Percentiles rank a stretch among this genome's conserved stretches.
Evolutionary conservation across 2,329 filamentous ascomycete species (phyloP).

Genomic region (Scedosporium minutisporum): DNA sequence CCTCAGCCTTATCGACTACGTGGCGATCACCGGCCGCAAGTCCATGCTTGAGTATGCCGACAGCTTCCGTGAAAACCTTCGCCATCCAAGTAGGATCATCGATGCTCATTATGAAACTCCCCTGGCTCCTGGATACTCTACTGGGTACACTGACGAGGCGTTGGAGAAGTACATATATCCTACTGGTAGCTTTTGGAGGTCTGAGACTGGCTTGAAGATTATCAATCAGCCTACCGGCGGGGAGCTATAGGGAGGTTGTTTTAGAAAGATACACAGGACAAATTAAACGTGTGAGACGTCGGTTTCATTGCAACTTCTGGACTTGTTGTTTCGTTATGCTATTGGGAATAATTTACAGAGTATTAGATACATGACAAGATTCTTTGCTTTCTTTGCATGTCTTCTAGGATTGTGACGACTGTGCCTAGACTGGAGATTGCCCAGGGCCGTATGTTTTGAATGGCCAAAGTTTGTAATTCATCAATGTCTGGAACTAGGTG

Average conservation of each 20-base stretch:
- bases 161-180: slow-evolving; percentile 20
- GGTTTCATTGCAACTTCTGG: not conserved
- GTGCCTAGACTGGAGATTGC: slow-evolving; percentile 17
- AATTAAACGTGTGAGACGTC: not conserved
- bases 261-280: not conserved
- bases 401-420: slow-evolving; percentile 19
- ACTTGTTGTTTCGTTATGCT: not conserved
- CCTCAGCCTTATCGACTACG: slow-evolving; percentile 15
- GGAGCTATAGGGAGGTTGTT: slow-evolving; percentile 12
- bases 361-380: slow-evolving; percentile 13
- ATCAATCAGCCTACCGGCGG: slow-evolving; percentile 21
- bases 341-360: not conserved
- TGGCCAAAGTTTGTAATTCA: slow-evolving; percentile 17
- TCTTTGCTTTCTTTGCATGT: slow-evolving; percentile 18
- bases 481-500: slow-evolving; percentile 21
- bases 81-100: slow-evolving; percentile 16
- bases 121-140: slow-evolving; percentile 17
- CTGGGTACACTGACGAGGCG: slow-evolving; percentile 19
- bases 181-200: slow-evolving; percentile 20
- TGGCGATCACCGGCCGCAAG: slow-evolving; percentile 15
- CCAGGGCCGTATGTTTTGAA: slow-evolving; percentile 18
- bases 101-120: slow-evolving; percentile 18
- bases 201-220: slow-evolving; percentile 19
- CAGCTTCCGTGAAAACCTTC: slow-evolving; percentile 18
- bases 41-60: slow-evolving; percentile 17